Conservation (phyloP, 768 basidiomycete species). For the Tricholoma terreum region DNA sequence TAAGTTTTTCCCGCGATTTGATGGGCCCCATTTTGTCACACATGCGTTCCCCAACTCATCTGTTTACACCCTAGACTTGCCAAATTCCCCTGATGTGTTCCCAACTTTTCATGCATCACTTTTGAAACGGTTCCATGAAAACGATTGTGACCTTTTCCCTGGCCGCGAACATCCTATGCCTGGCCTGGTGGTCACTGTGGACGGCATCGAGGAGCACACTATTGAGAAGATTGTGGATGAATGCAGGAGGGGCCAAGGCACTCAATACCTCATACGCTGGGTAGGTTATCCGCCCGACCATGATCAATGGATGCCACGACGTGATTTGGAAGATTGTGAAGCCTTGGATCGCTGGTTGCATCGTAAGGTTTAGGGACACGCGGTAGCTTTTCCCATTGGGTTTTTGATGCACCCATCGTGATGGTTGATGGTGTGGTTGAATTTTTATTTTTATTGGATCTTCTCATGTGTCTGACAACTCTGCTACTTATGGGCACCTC, state of each 20-base stretch:
- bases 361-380: too few species aligned
- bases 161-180: conserved; percentile 6
- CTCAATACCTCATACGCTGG: conserved; percentile 30
- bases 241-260: conserved; percentile 15
- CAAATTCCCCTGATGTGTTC: conserved; percentile 16
- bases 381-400: too few species aligned
- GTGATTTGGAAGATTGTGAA: too few species aligned
- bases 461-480: too few species aligned
- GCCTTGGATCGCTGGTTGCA: too few species aligned
- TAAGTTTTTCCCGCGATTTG: conserved; percentile 24
- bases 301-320: too few species aligned
- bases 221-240: conserved; percentile 26
- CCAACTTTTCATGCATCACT: conserved; percentile 34
- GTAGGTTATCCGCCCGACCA: neutral
- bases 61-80: too few species aligned
- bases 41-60: conserved; percentile 14
- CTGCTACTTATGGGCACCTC: too few species aligned
- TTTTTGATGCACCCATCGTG: too few species aligned
- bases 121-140: conserved; percentile 21
- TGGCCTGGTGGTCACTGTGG: conserved; percentile 20
- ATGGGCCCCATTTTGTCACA: conserved; percentile 26
- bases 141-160: conserved; percentile 32
- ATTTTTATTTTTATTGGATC: neutral
- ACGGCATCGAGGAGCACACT: conserved; percentile 12
- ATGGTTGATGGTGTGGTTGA: too few species aligned